Conservation (phyloP, 164 flowering plant species). For the Nymphaea thermarum region DNA sequence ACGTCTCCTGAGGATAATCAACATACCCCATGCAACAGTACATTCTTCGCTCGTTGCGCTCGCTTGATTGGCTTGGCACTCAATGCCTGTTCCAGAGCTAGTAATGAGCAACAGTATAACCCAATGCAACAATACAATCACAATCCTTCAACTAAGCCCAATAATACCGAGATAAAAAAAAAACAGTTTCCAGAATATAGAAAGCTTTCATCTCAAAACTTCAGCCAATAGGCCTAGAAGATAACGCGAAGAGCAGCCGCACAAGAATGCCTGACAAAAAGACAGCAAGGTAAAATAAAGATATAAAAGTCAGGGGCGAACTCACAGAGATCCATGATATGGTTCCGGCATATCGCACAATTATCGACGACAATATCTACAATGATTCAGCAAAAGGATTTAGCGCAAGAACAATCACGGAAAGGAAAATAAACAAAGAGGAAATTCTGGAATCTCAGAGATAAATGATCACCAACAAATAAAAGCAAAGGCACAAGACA, state of each 20-base stretch:
- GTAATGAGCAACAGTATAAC: background rate
- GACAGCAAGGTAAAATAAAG: background rate
- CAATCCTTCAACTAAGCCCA: too few species aligned
- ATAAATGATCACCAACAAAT: too few species aligned
- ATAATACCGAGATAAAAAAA: too few species aligned
- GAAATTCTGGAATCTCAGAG: too few species aligned
- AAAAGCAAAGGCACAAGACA: too few species aligned
- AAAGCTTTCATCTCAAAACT: too few species aligned
- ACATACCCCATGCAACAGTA: slow-evolving; percentile 75
- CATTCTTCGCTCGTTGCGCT: slow-evolving; percentile 86
- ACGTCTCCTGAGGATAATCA: background rate
- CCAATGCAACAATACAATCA: too few species aligned
- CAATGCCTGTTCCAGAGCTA: slow-evolving; percentile 39
- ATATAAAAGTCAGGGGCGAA: background rate
- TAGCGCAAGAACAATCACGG: too few species aligned
- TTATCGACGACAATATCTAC: slow-evolving; percentile 78
- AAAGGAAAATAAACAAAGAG: background rate
- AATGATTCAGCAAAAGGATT: background rate
- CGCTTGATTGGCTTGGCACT: slow-evolving; percentile 83
- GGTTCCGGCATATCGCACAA: slow-evolving; percentile 82
- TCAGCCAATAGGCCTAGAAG: too few species aligned
- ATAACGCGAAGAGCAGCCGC: too few species aligned
- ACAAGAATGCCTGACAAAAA: background rate
- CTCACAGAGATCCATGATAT: slow-evolving; percentile 92
- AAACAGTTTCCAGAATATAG: too few species aligned